phyloP scores from a whole-genome alignment of 2,329 filamentous ascomycete species.

The Periconia digitata region DNA sequence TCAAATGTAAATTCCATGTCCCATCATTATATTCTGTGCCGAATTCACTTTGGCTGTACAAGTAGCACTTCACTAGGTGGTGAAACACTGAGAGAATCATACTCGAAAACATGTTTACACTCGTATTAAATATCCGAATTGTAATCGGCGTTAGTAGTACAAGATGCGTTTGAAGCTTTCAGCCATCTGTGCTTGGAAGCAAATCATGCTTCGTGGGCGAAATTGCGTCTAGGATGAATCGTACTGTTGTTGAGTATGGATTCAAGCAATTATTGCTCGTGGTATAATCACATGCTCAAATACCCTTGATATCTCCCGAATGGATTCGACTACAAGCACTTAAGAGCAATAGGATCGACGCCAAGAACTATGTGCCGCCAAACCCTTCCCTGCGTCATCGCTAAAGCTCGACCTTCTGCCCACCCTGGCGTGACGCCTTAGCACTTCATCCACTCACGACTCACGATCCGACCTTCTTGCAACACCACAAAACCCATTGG shows the following conservation, averaged over 20 bases:
- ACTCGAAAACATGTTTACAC: too few relatives aligned
- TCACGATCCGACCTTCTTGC: constrained; percentile 24
- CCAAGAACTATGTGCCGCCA: constrained; percentile 1
- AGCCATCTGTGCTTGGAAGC: too few relatives aligned
- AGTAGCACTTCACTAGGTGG: constrained; percentile 8
- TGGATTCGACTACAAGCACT: background rate
- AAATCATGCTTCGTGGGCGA: too few relatives aligned
- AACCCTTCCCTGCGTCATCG: constrained; percentile 30
- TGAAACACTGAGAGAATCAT: too few relatives aligned
- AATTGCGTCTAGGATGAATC: too few relatives aligned
- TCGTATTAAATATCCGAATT: too few relatives aligned
- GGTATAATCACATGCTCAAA: too few relatives aligned
- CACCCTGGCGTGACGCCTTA: constrained; percentile 15
- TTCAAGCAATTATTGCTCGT: too few relatives aligned
- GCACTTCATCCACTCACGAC: constrained; percentile 8
- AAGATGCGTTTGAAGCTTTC: too few relatives aligned
- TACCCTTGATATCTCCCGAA: too few relatives aligned
- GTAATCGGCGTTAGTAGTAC: too few relatives aligned
- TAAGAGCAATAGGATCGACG: background rate
- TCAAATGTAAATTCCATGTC: background rate
- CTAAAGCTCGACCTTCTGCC: constrained; percentile 16
- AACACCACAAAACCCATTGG: background rate
- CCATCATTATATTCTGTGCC: background rate
- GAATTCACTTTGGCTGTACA: constrained; percentile 12
- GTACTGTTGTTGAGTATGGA: too few relatives aligned